Base-by-base conservation (phyloP, 2,329 filamentous ascomycete species). In the Colletotrichum phormii region DNA sequence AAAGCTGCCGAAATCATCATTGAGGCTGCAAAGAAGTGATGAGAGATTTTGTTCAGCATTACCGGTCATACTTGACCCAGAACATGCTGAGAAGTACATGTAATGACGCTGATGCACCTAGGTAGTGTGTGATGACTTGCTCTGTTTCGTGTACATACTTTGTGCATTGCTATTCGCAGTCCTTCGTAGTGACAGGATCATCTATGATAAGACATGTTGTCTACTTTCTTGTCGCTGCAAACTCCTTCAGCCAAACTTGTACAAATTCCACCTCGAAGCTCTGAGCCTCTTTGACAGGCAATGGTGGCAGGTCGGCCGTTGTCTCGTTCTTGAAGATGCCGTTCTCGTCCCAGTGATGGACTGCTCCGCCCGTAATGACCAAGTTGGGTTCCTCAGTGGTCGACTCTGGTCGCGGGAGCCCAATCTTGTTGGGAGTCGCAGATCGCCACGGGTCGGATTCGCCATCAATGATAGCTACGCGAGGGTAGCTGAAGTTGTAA, bases 331-430 rank as follows among this genome's bases (percentile, higher is more conserved):
- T 80, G 64, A 92, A 90, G 18, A 93, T 76, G 1, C 91, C 91
- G 75, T 93, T 92, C 82, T 93, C 91, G 75, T 94, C 93, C 92
- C 93, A 97, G 79, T 96, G 94, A 80, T 97, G 94, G 24, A 95
- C 93, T 3, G 70, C 70, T 0, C 90, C 93, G 24, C 88, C 88
- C 4, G 86, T 83, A 55, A 97, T 94, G 59, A 96, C 79, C 24
- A 94, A 86, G 74, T 92, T 93, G 0, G 94, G 94, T 83, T 95
- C 88, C 53, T 86, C 87, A 0, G 84, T 82, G 0, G 92, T 93
- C 53, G 88, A 93, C 11, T 84, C 81, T 18, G 93, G 85, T 22
- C 85, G 82, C 6, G 57, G 49, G 0, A 90, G 86, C 1, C 85
- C 88, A 22, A 90, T 88, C 0, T 91, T 91, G 59, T 96, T 91